A percentile compares a stretch with the other conserved stretches of the same genome.
These are phyloP conservation scores for Microglena sp. DNA, from an alignment of 139 green algal genomes.

Conservation along the genomic window DNA sequence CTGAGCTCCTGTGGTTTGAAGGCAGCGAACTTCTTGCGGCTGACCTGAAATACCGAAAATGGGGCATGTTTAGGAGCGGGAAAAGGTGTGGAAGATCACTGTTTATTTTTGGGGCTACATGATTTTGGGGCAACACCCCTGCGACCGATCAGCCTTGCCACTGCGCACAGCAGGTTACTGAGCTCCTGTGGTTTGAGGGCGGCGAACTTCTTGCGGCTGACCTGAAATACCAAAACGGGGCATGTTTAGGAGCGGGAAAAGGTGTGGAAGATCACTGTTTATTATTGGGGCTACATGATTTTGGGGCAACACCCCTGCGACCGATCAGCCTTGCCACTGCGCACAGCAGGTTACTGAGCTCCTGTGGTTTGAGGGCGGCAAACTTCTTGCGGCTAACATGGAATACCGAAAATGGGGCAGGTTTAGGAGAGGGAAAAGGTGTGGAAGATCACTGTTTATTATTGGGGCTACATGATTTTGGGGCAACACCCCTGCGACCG, in stretches of 20 bases:
- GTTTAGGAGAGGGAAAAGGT: background rate
- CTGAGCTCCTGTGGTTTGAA: constrained; percentile 17
- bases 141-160: background rate
- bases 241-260: background rate
- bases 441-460: background rate
- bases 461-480: background rate
- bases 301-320: background rate
- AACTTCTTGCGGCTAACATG: constrained; percentile 1
- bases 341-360: background rate
- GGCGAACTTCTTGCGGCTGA: constrained; percentile 6
- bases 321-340: constrained; percentile 5
- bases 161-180: constrained; percentile 1
- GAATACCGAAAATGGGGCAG: background rate
- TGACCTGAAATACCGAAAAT: constrained; percentile 1
- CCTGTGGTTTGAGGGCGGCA: constrained; percentile 6
- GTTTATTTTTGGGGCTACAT: background rate
- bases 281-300: constrained; percentile 3
- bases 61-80: no score
- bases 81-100: background rate
- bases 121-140: background rate
- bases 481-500: background rate
- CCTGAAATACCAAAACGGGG: constrained; percentile 5
- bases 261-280: background rate
- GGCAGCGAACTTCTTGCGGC: constrained; percentile 5
- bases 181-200: constrained; percentile 16